Percentiles rank a stretch among this genome's conserved stretches.
Evolutionary conservation across 179 eudicot genomes (phyloP).

Genomic region (Carnegiea gigantea): DNA sequence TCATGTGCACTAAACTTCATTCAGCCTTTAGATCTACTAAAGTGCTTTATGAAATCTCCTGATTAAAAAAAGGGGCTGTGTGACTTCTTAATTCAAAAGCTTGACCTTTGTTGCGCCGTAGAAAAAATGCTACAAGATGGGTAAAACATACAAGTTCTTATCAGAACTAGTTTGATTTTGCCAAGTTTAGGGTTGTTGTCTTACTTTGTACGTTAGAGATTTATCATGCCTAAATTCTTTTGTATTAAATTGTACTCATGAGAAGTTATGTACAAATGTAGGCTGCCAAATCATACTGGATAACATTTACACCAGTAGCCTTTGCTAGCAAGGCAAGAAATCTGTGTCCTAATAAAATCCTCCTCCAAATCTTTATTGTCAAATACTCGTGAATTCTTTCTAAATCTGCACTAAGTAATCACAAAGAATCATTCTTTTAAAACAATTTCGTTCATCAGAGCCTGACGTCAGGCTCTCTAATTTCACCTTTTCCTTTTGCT

Average conservation of each 20-base stretch:
- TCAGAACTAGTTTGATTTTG: not conserved
- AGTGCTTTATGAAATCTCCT: not conserved
- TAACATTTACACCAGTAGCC: too few relatives aligned
- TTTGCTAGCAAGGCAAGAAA: too few relatives aligned
- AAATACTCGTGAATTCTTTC: too few relatives aligned
- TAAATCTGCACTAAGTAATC: too few relatives aligned
- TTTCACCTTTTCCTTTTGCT: too few relatives aligned
- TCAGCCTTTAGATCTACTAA: not conserved
- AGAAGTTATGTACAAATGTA: not conserved
- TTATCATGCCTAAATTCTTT: not conserved
- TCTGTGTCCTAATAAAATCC: too few relatives aligned
- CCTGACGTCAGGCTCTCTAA: too few relatives aligned
- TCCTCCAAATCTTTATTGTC: too few relatives aligned
- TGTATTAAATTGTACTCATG: not conserved
- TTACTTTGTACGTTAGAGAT: not conserved
- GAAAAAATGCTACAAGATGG: not conserved
- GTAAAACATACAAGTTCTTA: not conserved
- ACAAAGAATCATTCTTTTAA: too few relatives aligned
- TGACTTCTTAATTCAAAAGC: not conserved
- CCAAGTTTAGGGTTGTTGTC: not conserved
- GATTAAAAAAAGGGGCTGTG: not conserved
- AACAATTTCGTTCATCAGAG: too few relatives aligned
- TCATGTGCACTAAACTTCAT: not conserved
- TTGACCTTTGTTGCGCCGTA: not conserved
- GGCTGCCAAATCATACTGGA: too few relatives aligned